Conservation (phyloP, 345 rosid species). For the Aquilaria yunnanensis region DNA sequence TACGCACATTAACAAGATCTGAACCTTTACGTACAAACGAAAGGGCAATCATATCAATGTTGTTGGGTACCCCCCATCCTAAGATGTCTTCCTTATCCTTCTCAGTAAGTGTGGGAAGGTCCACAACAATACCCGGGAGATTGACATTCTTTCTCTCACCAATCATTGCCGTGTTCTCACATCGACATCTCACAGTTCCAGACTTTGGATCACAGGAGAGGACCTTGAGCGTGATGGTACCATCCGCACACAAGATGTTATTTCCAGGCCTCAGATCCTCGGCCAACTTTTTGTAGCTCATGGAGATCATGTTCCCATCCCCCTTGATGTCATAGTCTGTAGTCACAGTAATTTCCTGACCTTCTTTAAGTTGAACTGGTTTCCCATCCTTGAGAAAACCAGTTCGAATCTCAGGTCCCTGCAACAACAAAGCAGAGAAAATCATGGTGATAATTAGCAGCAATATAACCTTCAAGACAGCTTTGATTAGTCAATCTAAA, state of each 20-base stretch:
- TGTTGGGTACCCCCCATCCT: conserved; percentile 81
- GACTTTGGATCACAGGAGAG: conserved; percentile 57
- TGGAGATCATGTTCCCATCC: conserved; percentile 54
- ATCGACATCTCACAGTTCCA: conserved; percentile 83
- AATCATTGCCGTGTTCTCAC: conserved; percentile 77
- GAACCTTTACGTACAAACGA: conserved; percentile 94
- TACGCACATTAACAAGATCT: conserved; percentile 79
- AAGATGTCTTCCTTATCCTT: conserved; percentile 87
- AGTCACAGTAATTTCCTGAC: conserved; percentile 55
- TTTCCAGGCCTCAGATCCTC: conserved; percentile 72
- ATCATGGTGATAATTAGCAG: no score
- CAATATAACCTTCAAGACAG: no score
- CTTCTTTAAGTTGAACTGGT: conserved; percentile 54
- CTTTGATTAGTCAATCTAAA: no score
- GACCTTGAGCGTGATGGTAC: conserved; percentile 71
- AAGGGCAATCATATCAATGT: conserved; percentile 83
- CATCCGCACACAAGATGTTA: conserved; percentile 77
- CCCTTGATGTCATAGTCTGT: conserved; percentile 81
- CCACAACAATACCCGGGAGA: conserved; percentile 91
- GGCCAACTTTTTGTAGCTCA: conserved; percentile 89
- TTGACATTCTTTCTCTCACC: conserved; percentile 93
- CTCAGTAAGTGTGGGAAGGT: conserved; percentile 83
- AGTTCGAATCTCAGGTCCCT: conserved; percentile 78
- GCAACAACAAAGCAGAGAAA: conserved; percentile 1
- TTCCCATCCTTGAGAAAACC: conserved; percentile 62